A percentile compares a stretch with the other conserved stretches of the same genome.
These are phyloP conservation scores for Trametes punicea DNA, from an alignment of 768 basidiomycete genomes.

Conservation along the genomic window DNA sequence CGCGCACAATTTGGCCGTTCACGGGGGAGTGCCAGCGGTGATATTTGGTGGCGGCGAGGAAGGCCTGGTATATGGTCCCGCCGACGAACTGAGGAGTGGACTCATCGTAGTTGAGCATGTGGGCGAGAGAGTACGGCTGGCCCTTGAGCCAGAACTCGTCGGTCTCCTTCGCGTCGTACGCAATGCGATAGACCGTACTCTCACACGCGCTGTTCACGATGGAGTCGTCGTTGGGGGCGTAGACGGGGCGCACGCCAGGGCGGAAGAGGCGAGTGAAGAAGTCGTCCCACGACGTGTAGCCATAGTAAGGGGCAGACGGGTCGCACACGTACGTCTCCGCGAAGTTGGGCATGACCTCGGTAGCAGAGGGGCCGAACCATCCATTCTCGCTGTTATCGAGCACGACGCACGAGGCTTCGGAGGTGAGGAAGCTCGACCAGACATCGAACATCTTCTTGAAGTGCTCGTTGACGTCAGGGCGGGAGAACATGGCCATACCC, in stretches of 20 bases:
- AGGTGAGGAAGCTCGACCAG: constrained; percentile 48
- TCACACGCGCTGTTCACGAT: constrained; percentile 54
- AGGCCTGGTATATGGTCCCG: constrained; percentile 54
- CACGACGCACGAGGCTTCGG: constrained; percentile 40
- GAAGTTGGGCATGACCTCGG: constrained; percentile 18
- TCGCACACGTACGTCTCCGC: constrained; percentile 36
- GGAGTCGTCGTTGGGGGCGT: constrained; percentile 5
- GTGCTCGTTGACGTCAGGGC: constrained; percentile 42
- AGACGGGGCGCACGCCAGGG: constrained; percentile 17
- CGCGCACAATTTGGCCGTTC: constrained; percentile 39
- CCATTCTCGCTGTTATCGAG: constrained; percentile 38
- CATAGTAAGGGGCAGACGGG: constrained; percentile 30
- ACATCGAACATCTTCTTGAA: constrained; percentile 48
- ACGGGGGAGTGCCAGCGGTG: constrained; percentile 67
- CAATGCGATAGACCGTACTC: constrained; percentile 44
- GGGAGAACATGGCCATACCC: constrained; percentile 34
- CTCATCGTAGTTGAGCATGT: constrained; percentile 48
- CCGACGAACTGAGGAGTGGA: constrained; percentile 42
- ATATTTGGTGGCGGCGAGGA: constrained; percentile 52
- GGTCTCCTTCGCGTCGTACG: constrained; percentile 34
- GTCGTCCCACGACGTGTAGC: constrained; percentile 32
- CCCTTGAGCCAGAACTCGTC: constrained; percentile 63
- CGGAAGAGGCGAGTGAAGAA: constrained; percentile 38
- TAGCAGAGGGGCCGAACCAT: constrained; percentile 46
- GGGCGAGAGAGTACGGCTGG: constrained; percentile 53